A percentile compares a stretch with the other conserved stretches of the same genome.
phyloP scores from a whole-genome alignment of 108 stramenopile species.

The Bacterosira constricta region DNA sequence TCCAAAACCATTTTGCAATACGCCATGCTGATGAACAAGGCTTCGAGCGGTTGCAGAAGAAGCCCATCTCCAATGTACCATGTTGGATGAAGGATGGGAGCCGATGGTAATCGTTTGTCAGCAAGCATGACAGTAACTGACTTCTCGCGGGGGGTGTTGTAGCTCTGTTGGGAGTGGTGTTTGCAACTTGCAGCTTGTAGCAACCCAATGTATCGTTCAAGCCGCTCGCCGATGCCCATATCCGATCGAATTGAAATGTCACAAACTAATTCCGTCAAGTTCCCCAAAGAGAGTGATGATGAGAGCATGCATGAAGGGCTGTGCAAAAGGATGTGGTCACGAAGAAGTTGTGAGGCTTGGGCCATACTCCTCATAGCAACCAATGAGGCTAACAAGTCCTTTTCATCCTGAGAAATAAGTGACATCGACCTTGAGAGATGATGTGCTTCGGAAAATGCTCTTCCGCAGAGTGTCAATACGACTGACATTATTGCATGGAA shows the following conservation, averaged over 20 bases:
- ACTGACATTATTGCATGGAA: slow-evolving; percentile 46
- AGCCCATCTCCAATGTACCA: slow-evolving; percentile 92
- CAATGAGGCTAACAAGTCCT: slow-evolving; percentile 9
- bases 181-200: slow-evolving; percentile 25
- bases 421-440: slow-evolving; percentile 28
- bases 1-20: slow-evolving; percentile 58
- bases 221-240: slow-evolving; percentile 71
- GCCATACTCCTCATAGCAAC: slow-evolving; percentile 52
- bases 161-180: slow-evolving; percentile 3
- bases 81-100: slow-evolving; percentile 58
- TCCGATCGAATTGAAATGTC: slow-evolving; percentile 68
- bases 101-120: slow-evolving; percentile 13
- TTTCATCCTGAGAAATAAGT: slow-evolving; percentile 7
- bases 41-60: slow-evolving; percentile 67
- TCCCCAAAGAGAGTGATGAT: slow-evolving; percentile 38
- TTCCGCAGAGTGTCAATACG: slow-evolving; percentile 32
- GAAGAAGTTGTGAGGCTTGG: slow-evolving; percentile 60
- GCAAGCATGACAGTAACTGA: neutral
- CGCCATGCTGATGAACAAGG: slow-evolving; percentile 47
- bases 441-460: slow-evolving; percentile 29
- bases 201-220: slow-evolving; percentile 50
- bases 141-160: neutral
- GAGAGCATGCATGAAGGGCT: slow-evolving; percentile 47
- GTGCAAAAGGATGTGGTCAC: slow-evolving; percentile 51
- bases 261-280: slow-evolving; percentile 58